Percentiles rank a stretch among this genome's conserved stretches.
phyloP scores from a whole-genome alignment of 2,329 filamentous ascomycete species.

The Botrytis fragariae region DNA sequence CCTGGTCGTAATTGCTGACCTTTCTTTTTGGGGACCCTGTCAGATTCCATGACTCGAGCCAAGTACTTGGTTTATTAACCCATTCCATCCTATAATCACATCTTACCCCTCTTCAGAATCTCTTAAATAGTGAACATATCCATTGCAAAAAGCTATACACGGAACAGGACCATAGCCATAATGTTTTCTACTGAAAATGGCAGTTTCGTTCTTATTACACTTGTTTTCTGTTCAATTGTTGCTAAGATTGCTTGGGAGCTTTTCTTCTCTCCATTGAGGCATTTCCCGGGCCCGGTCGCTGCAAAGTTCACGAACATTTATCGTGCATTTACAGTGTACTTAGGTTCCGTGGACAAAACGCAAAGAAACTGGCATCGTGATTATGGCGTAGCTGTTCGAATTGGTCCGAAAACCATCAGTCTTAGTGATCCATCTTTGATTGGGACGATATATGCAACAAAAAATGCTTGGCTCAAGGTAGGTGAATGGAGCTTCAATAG shows the following conservation, averaged over 20 bases:
- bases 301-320: not conserved
- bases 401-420: constrained; percentile 34
- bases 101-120: not conserved
- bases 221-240: not conserved
- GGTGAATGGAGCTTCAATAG: not conserved
- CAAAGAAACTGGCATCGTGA: constrained; percentile 9
- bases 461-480: constrained; percentile 38
- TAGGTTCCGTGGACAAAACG: not conserved
- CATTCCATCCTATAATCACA: not conserved
- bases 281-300: not conserved
- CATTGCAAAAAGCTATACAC: not conserved
- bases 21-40: not conserved
- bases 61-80: not conserved
- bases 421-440: constrained; percentile 41
- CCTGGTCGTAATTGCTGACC: not conserved
- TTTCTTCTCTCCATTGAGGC: not conserved
- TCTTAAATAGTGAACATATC: not conserved
- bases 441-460: constrained; percentile 43
- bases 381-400: constrained; percentile 8
- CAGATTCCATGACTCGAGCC: not conserved
- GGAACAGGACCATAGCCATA: not conserved
- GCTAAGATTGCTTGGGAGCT: not conserved
- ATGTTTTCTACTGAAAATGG: not conserved
- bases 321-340: not conserved
- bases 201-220: not conserved